A percentile compares a stretch with the other conserved stretches of the same genome.
Evolutionary conservation across 2,329 filamentous ascomycete species (phyloP).

Genomic region (Calonectria multiphialidica): DNA sequence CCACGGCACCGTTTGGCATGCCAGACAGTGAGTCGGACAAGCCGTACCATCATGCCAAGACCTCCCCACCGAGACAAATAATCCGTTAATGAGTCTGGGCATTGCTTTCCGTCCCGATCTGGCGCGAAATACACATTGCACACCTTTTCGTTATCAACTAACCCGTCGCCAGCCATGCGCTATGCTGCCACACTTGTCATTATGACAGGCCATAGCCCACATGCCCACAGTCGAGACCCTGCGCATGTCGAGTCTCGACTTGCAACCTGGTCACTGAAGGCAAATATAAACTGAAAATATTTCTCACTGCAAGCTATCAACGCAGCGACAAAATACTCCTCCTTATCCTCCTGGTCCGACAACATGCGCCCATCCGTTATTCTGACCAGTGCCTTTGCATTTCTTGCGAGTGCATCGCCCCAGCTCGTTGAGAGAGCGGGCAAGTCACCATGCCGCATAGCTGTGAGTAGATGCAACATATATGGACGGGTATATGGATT

Average conservation of each 20-base stretch:
- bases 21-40: neutral
- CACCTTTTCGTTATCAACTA: neutral
- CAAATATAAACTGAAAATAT: neutral
- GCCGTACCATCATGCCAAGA: neutral
- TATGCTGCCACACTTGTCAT: neutral
- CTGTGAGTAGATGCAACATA: neutral
- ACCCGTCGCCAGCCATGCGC: neutral
- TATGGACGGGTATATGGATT: neutral
- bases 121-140: neutral
- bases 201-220: neutral
- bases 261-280: neutral
- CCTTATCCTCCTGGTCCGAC: no score
- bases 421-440: neutral
- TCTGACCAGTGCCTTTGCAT: neutral
- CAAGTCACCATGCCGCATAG: neutral
- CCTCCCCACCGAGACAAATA: neutral
- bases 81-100: neutral
- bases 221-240: neutral
- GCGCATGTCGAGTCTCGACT: neutral
- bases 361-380: neutral
- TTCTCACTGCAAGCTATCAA: neutral
- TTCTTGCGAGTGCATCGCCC: neutral
- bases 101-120: neutral
- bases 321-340: no score
- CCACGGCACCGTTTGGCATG: neutral